Evolutionary conservation across 2,329 filamentous ascomycete species (phyloP).

Genomic region (Colletotrichum cuscutae): DNA sequence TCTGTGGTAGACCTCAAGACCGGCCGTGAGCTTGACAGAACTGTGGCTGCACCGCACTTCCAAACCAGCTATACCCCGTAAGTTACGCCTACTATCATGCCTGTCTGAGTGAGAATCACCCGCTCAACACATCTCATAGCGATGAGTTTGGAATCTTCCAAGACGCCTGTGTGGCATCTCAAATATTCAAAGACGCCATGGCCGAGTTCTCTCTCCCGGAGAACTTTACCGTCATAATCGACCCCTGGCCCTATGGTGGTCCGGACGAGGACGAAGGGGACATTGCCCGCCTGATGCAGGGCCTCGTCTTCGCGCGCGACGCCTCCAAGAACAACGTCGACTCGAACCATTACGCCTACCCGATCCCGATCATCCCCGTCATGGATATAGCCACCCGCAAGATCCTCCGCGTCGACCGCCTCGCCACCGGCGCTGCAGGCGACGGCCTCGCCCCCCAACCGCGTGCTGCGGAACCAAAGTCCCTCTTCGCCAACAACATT

Average conservation of each 20-base stretch:
- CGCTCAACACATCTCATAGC: slow-evolving; percentile 36
- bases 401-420: slow-evolving; percentile 66
- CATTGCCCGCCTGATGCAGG: slow-evolving; percentile 58
- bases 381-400: slow-evolving; percentile 67
- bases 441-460: slow-evolving; percentile 55
- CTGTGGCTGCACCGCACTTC: slow-evolving; percentile 40
- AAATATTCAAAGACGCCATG: slow-evolving; percentile 58
- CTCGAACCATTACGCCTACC: slow-evolving; percentile 71
- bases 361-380: slow-evolving; percentile 67
- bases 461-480: slow-evolving; percentile 51
- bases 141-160: slow-evolving; percentile 53
- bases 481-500: slow-evolving; percentile 54
- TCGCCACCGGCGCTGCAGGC: slow-evolving; percentile 58
- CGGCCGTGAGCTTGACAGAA: slow-evolving; percentile 42
- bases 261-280: slow-evolving; percentile 49
- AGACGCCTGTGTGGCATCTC: slow-evolving; percentile 52
- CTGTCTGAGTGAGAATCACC: not conserved
- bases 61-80: slow-evolving; percentile 51
- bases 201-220: slow-evolving; percentile 58
- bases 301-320: slow-evolving; percentile 60
- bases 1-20: slow-evolving; percentile 51
- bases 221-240: slow-evolving; percentile 55
- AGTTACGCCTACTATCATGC: not conserved
- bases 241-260: slow-evolving; percentile 75
- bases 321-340: slow-evolving; percentile 57